phyloP scores from a whole-genome alignment of 768 basidiomycete species.

The Plicaturopsis crispa region DNA sequence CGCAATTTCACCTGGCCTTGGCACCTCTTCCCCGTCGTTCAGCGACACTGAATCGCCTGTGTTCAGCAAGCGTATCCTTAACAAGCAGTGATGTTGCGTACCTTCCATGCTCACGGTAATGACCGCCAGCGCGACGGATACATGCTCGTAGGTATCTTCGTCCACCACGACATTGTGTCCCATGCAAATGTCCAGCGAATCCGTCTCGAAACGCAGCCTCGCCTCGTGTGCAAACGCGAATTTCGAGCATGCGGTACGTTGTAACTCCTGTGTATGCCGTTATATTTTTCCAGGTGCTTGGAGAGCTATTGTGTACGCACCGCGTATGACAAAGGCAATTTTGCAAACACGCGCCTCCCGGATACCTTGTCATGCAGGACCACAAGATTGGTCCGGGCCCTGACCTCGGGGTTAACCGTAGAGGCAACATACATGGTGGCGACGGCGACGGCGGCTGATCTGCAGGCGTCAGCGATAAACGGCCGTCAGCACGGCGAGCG shows the following conservation, averaged over 20 bases:
- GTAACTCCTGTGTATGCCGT: slow-evolving; percentile 5
- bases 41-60: too few species aligned
- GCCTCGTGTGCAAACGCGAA: slow-evolving; percentile 4
- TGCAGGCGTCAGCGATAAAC: too few species aligned
- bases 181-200: slow-evolving; percentile 8
- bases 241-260: slow-evolving; percentile 5
- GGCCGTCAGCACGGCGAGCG: too few species aligned
- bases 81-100: too few species aligned
- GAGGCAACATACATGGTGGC: slow-evolving; percentile 9
- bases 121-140: too few species aligned
- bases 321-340: slow-evolving; percentile 7
- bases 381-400: slow-evolving; percentile 5
- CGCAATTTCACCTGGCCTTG: too few species aligned
- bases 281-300: not conserved
- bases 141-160: slow-evolving; percentile 6
- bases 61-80: too few species aligned
- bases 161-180: slow-evolving; percentile 10
- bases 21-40: too few species aligned
- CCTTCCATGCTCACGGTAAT: too few species aligned
- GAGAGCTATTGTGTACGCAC: not conserved
- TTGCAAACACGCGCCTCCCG: slow-evolving; percentile 8
- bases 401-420: slow-evolving; percentile 7
- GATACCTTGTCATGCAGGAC: slow-evolving; percentile 8
- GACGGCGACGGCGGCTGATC: too few species aligned
- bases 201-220: slow-evolving; percentile 7